These are phyloP conservation scores for Carex sylvatica DNA, from an alignment of 202 grass and related monocot species.

Conservation along the genomic window DNA sequence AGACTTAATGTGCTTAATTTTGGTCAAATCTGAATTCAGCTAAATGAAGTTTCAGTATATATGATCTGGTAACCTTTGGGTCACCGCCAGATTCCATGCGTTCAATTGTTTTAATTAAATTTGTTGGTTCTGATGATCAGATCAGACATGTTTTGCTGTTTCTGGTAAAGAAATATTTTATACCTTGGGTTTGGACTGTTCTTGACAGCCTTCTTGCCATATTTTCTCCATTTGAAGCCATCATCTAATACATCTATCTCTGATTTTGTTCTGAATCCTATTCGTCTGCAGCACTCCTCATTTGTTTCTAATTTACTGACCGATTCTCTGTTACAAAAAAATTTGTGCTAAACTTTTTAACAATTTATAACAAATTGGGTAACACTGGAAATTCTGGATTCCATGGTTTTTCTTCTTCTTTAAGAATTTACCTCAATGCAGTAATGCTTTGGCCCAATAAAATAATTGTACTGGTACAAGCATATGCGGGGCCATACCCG, in stretches of 20 bases:
- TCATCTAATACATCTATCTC: slow-evolving; percentile 83
- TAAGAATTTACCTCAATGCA: not conserved
- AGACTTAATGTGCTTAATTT: not conserved
- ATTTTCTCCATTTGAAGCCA: slow-evolving; percentile 96
- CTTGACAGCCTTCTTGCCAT: slow-evolving; percentile 95
- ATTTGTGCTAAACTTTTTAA: not conserved
- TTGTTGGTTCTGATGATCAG: not conserved
- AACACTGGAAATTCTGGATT: not conserved
- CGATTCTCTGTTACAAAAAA: not conserved
- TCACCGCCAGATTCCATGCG: not conserved
- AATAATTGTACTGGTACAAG: not conserved
- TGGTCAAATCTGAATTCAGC: not conserved
- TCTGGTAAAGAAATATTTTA: not conserved
- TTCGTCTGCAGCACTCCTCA: slow-evolving; percentile 10
- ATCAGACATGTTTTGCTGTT: not conserved
- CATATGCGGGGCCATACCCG: too few relatives aligned
- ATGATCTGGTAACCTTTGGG: not conserved
- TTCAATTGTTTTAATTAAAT: not conserved
- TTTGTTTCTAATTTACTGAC: not conserved
- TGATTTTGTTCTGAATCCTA: slow-evolving; percentile 85
- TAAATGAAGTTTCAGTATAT: not conserved
- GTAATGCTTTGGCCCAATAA: not conserved
- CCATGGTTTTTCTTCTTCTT: not conserved
- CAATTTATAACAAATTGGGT: not conserved
- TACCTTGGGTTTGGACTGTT: slow-evolving; percentile 92